Evolutionary conservation across 2,329 filamentous ascomycete species (phyloP).

Genomic region (Sarocladium oryzae): DNA sequence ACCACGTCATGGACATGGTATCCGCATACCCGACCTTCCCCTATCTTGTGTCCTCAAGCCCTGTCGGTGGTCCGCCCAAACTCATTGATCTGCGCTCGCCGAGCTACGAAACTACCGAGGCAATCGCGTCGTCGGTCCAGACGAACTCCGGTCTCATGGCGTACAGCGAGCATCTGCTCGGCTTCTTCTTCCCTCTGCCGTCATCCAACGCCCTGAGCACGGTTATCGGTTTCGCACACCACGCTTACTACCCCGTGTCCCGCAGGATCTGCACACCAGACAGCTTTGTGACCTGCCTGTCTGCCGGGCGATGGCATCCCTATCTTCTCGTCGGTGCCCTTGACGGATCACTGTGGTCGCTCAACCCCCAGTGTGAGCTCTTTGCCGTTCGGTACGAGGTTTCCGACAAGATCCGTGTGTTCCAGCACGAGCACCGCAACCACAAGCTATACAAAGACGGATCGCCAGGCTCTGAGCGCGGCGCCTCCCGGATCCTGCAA

Average conservation of each 20-base stretch:
- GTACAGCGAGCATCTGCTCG: conserved; percentile 50
- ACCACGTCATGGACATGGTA: conserved; percentile 46
- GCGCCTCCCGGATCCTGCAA: conserved; percentile 43
- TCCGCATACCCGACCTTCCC: conserved; percentile 51
- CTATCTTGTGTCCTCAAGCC: conserved; percentile 47
- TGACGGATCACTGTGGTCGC: conserved; percentile 46
- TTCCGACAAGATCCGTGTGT: conserved; percentile 32
- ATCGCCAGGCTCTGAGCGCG: conserved; percentile 28
- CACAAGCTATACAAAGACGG: conserved; percentile 21
- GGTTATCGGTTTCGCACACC: conserved; percentile 45
- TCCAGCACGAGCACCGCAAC: conserved; percentile 48
- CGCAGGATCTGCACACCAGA: conserved; percentile 46
- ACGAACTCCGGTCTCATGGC: conserved; percentile 47
- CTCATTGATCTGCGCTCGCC: conserved; percentile 48
- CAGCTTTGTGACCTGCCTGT: conserved; percentile 43
- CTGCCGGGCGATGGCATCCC: conserved; percentile 44
- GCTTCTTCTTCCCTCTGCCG: conserved; percentile 46
- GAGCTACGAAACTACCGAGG: conserved; percentile 46
- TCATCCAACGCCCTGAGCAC: conserved; percentile 47
- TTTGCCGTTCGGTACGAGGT: conserved; percentile 27
- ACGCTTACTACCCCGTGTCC: conserved; percentile 45
- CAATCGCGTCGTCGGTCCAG: conserved; percentile 41
- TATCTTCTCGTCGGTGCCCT: conserved; percentile 46
- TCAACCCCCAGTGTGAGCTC: conserved; percentile 32
- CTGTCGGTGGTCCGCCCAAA: conserved; percentile 46